Percentiles rank a stretch among this genome's conserved stretches.
Conservation (phyloP, 2,329 filamentous ascomycete genomes). For the Colletotrichum siamense region DNA sequence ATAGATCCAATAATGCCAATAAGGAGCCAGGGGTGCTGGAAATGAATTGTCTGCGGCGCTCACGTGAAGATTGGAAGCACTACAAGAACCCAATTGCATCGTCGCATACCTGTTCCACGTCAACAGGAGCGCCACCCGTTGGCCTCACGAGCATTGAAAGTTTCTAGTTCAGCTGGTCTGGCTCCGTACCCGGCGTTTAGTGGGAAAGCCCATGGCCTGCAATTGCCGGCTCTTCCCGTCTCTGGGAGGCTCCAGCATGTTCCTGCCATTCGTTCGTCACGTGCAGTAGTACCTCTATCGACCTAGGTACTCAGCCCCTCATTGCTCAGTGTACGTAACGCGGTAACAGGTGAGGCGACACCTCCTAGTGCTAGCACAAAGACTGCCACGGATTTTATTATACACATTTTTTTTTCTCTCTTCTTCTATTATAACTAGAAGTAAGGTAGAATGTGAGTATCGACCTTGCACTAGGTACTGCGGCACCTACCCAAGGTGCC, state of each 20-base stretch:
- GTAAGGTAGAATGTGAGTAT: background rate
- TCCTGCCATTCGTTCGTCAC: slow-evolving; percentile 8
- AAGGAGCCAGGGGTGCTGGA: background rate
- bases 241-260: background rate
- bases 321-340: background rate
- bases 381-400: background rate
- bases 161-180: background rate
- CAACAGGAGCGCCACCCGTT: background rate
- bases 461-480: background rate
- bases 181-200: slow-evolving; percentile 7
- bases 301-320: background rate
- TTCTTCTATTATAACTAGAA: background rate
- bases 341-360: too few relatives aligned
- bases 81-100: background rate
- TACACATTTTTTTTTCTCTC: background rate
- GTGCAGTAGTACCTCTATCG: background rate
- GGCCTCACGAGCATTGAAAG: background rate
- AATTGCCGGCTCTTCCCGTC: slow-evolving; percentile 1
- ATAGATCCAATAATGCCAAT: background rate
- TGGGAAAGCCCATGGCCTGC: background rate
- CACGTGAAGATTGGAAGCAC: background rate
- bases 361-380: background rate
- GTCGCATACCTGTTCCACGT: background rate
- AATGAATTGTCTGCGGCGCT: background rate
- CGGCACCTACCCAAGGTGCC: too few relatives aligned